Evolutionary conservation across 352 stramenopile genomes (phyloP), one percentile per base, ranked within the genome.

Genomic region (Globisporangium spiculum): DNA sequence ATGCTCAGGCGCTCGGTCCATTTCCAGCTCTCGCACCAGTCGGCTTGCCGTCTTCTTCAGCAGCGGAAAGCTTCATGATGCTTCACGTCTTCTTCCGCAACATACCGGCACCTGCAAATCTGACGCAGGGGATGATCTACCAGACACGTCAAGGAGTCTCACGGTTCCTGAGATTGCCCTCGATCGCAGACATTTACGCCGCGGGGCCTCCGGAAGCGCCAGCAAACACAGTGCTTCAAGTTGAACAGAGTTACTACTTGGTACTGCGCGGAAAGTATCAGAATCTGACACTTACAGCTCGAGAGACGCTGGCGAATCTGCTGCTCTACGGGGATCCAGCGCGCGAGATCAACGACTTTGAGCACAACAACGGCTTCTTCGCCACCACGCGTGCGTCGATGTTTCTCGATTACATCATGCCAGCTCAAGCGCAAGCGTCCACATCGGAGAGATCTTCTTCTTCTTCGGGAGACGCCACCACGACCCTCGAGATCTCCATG

Each of bases 341-440:
- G 2, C 76, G 76, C 8, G 63, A 69, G 27, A 46, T 76, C 7
- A 27, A 36, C 3, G 67, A 73, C 16, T 69, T 72, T 26, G 66
- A 18, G 16, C 52, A 55, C 50, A 59, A 60, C 20, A 41, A 65
- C 36, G 64, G 64, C 22, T 69, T 44, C 64, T 69, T 69, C n/a
- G 64, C 64, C 3, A 64, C 64, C 4, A 36, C 57, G 7, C 58
- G 67, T 7, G 66, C 79, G 9, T 60, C 73, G 24, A 81, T 83
- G 68, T 85, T 90, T 62, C 64, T 90, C 20, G 81, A 90, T 55
- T 81, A 71, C 27, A 74, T 83, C 3, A 66, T 65, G 34, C 69
- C 54, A 6, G 63, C 34, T 4, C 48, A 69, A 24, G 26, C 60
- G 18, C 44, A 30, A 9, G 20, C 44, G 26, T 44, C 36, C 2